Evolutionary conservation across 208 protist genomes (phyloP).

Genomic region (Trypanosoma brucei): DNA sequence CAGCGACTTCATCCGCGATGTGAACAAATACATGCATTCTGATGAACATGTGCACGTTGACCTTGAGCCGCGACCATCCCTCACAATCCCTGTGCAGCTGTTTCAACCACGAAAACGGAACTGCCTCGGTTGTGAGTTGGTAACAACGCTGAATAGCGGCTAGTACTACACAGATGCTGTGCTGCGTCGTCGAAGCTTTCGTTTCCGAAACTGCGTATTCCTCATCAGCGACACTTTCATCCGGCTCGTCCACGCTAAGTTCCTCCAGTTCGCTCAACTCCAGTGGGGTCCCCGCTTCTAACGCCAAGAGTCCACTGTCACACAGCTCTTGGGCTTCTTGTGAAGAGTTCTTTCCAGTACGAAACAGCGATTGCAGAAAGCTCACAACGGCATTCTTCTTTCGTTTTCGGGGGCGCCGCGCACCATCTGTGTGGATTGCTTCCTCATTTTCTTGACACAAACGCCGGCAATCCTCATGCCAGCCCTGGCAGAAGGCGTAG

Average conservation of each 20-base stretch:
- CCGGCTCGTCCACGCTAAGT: conserved; percentile 8
- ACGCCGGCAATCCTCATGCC: conserved; percentile 41
- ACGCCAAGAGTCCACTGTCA: conserved; percentile 54
- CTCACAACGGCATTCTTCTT: conserved; percentile 47
- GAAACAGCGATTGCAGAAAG: conserved; percentile 70
- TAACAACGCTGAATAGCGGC: conserved; percentile 48
- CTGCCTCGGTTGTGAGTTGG: conserved; percentile 45
- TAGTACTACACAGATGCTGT: conserved; percentile 49
- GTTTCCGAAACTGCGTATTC: conserved; percentile 8
- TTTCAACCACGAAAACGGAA: conserved; percentile 50
- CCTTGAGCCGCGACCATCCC: conserved; percentile 36
- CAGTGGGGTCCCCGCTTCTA: conserved; percentile 37
- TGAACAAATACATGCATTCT: conserved; percentile 48
- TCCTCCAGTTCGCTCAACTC: conserved; percentile 47
- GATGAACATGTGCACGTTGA: conserved; percentile 42
- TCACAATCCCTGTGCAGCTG: conserved; percentile 28
- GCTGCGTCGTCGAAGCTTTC: conserved; percentile 36
- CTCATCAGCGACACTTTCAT: conserved; percentile 5
- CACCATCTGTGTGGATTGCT: background rate
- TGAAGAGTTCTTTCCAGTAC: conserved; percentile 48
- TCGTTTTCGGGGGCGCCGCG: conserved; percentile 14
- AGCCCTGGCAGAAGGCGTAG: conserved; percentile 66
- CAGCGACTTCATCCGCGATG: conserved; percentile 12
- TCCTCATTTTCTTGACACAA: conserved; percentile 23
- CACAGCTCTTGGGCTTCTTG: conserved; percentile 51